phyloP scores from a whole-genome alignment of 225 moss, liverwort and hornwort genomes.

The Ulota crispa region DNA sequence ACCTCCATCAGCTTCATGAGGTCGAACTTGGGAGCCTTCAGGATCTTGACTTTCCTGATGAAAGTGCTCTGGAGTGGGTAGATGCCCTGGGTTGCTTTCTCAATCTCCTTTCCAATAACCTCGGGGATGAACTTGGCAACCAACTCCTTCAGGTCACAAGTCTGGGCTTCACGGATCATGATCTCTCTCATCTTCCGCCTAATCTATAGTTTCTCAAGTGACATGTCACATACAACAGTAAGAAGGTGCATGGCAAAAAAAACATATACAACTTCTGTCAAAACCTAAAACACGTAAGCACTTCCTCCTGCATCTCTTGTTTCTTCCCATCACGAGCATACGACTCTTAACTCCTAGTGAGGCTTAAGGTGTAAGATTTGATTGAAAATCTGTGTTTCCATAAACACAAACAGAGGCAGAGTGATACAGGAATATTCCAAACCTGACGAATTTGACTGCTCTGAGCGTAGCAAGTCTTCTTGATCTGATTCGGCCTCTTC shows the following conservation, averaged over 20 bases:
- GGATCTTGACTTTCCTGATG: slow-evolving; percentile 55
- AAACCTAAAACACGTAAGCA: background rate
- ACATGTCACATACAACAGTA: background rate
- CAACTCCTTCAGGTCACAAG: slow-evolving; percentile 46
- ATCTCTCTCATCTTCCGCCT: slow-evolving; percentile 52
- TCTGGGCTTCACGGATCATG: slow-evolving; percentile 43
- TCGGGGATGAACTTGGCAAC: slow-evolving; percentile 50
- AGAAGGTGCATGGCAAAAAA: background rate
- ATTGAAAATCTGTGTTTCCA: no score
- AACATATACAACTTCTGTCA: background rate
- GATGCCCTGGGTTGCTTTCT: slow-evolving; percentile 53
- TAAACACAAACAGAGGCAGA: background rate
- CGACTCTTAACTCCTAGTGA: background rate
- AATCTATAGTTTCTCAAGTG: slow-evolving; percentile 16
- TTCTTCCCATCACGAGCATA: background rate
- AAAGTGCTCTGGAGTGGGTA: slow-evolving; percentile 52
- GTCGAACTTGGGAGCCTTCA: slow-evolving; percentile 54
- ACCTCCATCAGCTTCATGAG: slow-evolving; percentile 57
- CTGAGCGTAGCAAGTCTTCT: slow-evolving; percentile 63
- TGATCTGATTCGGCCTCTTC: slow-evolving; percentile 71
- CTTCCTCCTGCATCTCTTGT: background rate
- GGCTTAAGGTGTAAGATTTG: no score
- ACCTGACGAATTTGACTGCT: slow-evolving; percentile 33
- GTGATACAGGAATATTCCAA: background rate
- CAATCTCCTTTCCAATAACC: slow-evolving; percentile 55